These are phyloP conservation scores for Nemophila menziesii DNA, from an alignment of 257 asterid genomes.

Conservation along the genomic window DNA sequence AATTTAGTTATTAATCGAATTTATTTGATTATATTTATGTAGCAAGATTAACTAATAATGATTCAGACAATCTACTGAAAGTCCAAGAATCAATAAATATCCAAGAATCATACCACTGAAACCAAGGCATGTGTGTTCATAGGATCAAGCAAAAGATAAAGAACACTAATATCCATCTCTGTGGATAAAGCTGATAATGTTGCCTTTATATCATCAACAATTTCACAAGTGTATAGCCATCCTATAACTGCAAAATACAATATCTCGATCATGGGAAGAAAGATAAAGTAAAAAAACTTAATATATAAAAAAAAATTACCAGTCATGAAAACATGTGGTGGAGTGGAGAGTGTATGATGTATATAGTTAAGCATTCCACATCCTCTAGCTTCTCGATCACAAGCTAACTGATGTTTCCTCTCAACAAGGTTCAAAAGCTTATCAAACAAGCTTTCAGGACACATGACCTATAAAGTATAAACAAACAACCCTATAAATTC, in stretches of 20 bases:
- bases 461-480: constrained; percentile 49
- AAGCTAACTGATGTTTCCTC: constrained; percentile 89
- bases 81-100: too few species aligned
- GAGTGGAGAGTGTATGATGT: constrained; percentile 70
- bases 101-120: constrained; percentile 66
- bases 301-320: constrained; percentile 26
- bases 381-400: constrained; percentile 81
- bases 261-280: background rate
- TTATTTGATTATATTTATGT: too few species aligned
- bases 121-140: constrained; percentile 47
- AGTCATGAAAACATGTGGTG: constrained; percentile 81
- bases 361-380: constrained; percentile 80
- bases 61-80: too few species aligned
- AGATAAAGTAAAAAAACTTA: too few species aligned
- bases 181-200: constrained; percentile 74
- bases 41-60: too few species aligned
- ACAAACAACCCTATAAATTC: constrained; percentile 8
- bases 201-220: constrained; percentile 57
- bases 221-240: constrained; percentile 90
- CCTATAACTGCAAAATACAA: constrained; percentile 60
- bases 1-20: too few species aligned
- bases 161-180: constrained; percentile 70
- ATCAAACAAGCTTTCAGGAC: constrained; percentile 72
- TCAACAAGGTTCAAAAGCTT: constrained; percentile 80
- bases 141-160: constrained; percentile 94